Evolutionary conservation across 371 early-diverging fungal species (phyloP).

Genomic region (Rhizopus delemar): DNA sequence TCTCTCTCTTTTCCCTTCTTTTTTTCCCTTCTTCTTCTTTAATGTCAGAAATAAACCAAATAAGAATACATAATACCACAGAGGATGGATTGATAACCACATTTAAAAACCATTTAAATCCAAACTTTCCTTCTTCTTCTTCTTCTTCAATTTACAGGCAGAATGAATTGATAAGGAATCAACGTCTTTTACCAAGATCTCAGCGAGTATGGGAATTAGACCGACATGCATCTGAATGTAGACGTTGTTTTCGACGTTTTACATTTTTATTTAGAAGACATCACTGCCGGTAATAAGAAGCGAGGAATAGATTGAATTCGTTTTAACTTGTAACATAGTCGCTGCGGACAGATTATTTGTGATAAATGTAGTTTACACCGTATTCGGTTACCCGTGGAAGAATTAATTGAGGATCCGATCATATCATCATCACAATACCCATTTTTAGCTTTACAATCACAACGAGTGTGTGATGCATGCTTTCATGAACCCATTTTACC

Average conservation of each 20-base stretch:
- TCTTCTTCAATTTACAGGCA: too few relatives aligned
- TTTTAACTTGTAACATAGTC: slow-evolving; percentile 26
- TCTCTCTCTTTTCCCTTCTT: too few relatives aligned
- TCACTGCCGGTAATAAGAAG: slow-evolving; percentile 55
- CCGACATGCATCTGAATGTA: slow-evolving; percentile 60
- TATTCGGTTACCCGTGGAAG: slow-evolving; percentile 34
- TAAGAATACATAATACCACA: too few relatives aligned
- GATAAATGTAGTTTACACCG: slow-evolving; percentile 62
- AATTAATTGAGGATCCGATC: slow-evolving; percentile 49
- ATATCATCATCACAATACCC: slow-evolving; percentile 43
- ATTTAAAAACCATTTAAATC: too few relatives aligned
- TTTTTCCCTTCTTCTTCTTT: too few relatives aligned
- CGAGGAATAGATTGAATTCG: too few relatives aligned
- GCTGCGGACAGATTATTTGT: slow-evolving; percentile 78
- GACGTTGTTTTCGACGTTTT: slow-evolving; percentile 64
- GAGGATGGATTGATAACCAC: too few relatives aligned
- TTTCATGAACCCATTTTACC: slow-evolving; percentile 35
- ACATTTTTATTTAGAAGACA: slow-evolving; percentile 68
- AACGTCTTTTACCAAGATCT: slow-evolving; percentile 18
- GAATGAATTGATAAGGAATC: too few relatives aligned
- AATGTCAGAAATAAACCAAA: too few relatives aligned
- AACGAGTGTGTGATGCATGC: slow-evolving; percentile 53
- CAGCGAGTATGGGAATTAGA: slow-evolving; percentile 67
- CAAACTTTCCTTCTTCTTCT: too few relatives aligned
- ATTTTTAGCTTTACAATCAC: slow-evolving; percentile 37